Base-by-base conservation (phyloP, 2,329 filamentous ascomycete genomes). In the Cladosporium halotolerans region DNA sequence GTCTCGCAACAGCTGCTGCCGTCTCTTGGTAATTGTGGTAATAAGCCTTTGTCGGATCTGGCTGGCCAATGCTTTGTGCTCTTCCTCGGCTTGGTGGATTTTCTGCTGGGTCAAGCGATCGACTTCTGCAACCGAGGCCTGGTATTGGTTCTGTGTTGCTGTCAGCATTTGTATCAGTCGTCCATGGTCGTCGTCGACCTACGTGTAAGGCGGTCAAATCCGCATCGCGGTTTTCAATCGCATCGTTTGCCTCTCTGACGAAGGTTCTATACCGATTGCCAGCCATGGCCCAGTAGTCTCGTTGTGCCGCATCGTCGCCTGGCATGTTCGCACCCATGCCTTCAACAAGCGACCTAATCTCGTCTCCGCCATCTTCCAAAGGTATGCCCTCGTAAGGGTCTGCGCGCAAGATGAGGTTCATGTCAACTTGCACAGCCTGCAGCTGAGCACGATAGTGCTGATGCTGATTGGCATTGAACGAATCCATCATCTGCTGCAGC, bases 361-460 rank as follows among this genome's bases (percentile, higher is more conserved):
- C 81, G 57, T 89, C 85, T 44, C 78, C 74, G 18, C 72, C 73
- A 59, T 85, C 82, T 11, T 80, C 80, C 52, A 96, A 77, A 45
- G 88, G 83, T 56, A 82, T 80, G 56, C 83, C 77, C 33, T 61
- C 57, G 68, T 95, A 95, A 1, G 88, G 86, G 64, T 96, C 86
- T 49, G 93, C 88, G 61, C 88, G 84, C 69, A 89, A 84, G 60
- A 96, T 89, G 43, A 95, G 79, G 55, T 82, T 88, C 72, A 91
- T 90, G 70, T 96, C 91, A 59, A 89, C 84, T 72, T 96, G 91
- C n/a, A 96, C 83, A 60, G 89, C 89, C 64, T 93, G 86, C 2
- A 96, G 80, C 71, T 96, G 89, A 60, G 93, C 88, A 57, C 91
- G 84, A 70, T 95, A 97, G 63, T 89, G 84, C 58, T 81, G 77